Percentiles rank a stretch among this genome's conserved stretches.
phyloP scores from a whole-genome alignment of 148 eudicot genomes.

The Fagopyrum homotropicum region DNA sequence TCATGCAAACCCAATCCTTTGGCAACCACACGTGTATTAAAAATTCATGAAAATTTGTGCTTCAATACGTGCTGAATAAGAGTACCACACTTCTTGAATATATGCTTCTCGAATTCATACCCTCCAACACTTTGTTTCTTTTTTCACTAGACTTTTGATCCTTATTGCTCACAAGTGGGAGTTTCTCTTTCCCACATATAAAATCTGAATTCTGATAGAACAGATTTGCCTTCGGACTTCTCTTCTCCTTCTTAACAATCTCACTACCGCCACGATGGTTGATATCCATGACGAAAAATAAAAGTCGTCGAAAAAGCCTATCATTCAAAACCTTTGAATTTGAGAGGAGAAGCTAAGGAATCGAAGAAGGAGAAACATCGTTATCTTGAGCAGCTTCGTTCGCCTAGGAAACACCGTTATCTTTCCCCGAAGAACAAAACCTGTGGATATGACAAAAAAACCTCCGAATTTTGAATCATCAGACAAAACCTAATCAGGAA shows the following conservation, averaged over 20 bases:
- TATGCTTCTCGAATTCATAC: constrained; percentile 38
- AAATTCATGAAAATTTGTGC: constrained; percentile 85
- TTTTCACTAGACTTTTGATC: constrained; percentile 37
- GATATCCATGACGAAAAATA: constrained; percentile 48
- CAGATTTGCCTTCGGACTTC: constrained; percentile 87
- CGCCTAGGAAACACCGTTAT: too few relatives aligned
- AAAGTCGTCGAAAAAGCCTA: constrained; percentile 44
- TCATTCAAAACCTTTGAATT: constrained; percentile 15
- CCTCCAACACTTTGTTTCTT: constrained; percentile 31
- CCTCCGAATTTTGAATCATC: too few relatives aligned
- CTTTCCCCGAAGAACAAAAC: too few relatives aligned
- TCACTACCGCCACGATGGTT: constrained; percentile 32
- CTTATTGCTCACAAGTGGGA: constrained; percentile 68
- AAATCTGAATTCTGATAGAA: constrained; percentile 68
- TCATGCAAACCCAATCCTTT: constrained; percentile 59
- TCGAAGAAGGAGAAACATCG: too few relatives aligned
- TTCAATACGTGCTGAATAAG: constrained; percentile 72
- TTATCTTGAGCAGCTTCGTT: too few relatives aligned
- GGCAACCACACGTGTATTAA: constrained; percentile 72
- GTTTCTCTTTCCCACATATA: constrained; percentile 62
- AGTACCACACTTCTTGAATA: constrained; percentile 51
- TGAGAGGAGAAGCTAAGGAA: too few relatives aligned
- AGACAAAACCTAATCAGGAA: too few relatives aligned
- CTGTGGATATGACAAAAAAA: too few relatives aligned
- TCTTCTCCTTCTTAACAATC: constrained; percentile 68